These are phyloP conservation scores for Hypoxylon sp. DNA, from an alignment of 2,329 filamentous ascomycete species.

Conservation along the genomic window DNA sequence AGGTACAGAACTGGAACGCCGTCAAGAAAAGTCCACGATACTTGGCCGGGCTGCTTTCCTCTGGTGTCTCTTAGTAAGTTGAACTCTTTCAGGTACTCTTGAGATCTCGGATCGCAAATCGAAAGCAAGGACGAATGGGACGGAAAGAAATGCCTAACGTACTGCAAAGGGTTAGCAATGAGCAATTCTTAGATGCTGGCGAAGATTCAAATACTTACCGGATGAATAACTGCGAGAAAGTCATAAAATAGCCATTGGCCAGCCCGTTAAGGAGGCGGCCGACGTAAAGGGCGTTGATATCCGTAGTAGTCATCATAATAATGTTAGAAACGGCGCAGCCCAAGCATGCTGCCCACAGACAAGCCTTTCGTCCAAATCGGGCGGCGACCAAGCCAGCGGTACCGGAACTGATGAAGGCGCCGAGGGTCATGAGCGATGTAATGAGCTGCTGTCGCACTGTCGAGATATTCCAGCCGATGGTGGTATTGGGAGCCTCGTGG, in stretches of 20 bases:
- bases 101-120: background rate
- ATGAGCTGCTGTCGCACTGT: constrained; percentile 53
- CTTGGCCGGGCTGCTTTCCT: constrained; percentile 60
- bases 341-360: constrained; percentile 61
- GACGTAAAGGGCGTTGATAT: constrained; percentile 65
- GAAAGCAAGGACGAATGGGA: background rate
- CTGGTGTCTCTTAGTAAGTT: background rate
- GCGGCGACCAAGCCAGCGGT: constrained; percentile 49
- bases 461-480: constrained; percentile 60
- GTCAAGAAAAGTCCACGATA: constrained; percentile 62
- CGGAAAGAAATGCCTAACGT: background rate
- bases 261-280: constrained; percentile 67
- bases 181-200: background rate
- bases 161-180: background rate
- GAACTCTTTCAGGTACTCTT: background rate
- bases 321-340: constrained; percentile 64
- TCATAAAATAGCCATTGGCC: constrained; percentile 69
- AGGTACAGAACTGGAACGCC: constrained; percentile 61
- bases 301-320: constrained; percentile 68
- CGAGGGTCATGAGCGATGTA: constrained; percentile 53
- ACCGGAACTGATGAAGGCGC: constrained; percentile 51
- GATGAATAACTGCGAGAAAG: constrained; percentile 63
- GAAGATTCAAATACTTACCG: constrained; percentile 37
- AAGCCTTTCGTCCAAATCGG: constrained; percentile 57
- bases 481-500: constrained; percentile 49